Percentiles rank a stretch among this genome's conserved stretches.
Evolutionary conservation across 257 asterid species (phyloP).

Genomic region (Penstemon barbatus): DNA sequence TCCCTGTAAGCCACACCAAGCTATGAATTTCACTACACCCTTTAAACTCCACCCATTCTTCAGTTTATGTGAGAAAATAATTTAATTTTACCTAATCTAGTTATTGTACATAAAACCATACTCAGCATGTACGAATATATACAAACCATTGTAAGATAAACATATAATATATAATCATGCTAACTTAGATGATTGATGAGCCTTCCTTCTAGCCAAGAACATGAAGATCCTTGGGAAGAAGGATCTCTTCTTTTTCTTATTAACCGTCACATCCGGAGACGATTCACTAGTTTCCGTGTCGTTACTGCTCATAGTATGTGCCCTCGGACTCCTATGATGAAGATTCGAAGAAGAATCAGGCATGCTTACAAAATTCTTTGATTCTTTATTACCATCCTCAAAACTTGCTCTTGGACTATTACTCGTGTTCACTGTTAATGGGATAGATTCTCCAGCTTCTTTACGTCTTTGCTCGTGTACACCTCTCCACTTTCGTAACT

Average conservation of each 20-base stretch:
- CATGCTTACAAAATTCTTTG: neutral
- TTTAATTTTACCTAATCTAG: neutral
- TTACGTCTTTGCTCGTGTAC: conserved; percentile 76
- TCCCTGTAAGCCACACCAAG: neutral
- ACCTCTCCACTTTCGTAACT: conserved; percentile 79
- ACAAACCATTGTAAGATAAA: neutral
- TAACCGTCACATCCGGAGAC: conserved; percentile 28
- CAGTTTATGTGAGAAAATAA: neutral
- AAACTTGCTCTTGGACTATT: conserved; percentile 39
- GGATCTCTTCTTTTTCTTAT: conserved; percentile 57
- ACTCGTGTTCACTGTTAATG: conserved; percentile 23
- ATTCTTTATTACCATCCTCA: conserved; percentile 38
- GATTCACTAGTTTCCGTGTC: conserved; percentile 50
- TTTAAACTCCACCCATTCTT: neutral
- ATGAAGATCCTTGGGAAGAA: conserved; percentile 56
- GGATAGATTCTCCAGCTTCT: conserved; percentile 42
- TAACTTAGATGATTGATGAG: conserved; percentile 35
- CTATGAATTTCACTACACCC: neutral
- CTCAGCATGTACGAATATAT: neutral
- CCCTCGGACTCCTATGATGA: conserved; percentile 46
- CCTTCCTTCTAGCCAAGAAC: conserved; percentile 51
- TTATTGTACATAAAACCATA: neutral
- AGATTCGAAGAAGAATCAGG: neutral
- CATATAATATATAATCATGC: conserved; percentile 6
- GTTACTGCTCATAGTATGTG: conserved; percentile 33